These are phyloP conservation scores for Schizophyllum commune DNA, from an alignment of 1,284 basidiomycete species.

Conservation along the genomic window DNA sequence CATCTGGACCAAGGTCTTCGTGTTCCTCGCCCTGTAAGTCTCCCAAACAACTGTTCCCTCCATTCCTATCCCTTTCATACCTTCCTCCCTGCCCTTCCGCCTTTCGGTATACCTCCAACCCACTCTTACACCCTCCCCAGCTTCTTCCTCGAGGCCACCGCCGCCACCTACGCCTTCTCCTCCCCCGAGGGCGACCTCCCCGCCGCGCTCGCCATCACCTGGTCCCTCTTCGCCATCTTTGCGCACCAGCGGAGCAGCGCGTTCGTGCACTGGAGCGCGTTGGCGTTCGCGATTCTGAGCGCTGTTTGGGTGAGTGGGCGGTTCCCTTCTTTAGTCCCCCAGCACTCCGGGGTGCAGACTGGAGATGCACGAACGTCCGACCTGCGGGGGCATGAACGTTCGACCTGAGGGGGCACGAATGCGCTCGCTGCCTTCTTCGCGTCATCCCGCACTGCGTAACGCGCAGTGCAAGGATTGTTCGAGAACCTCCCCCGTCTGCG, in stretches of 20 bases:
- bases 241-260: slow-evolving; percentile 52
- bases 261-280: slow-evolving; percentile 87
- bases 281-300: slow-evolving; percentile 82
- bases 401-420: no score
- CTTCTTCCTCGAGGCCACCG: slow-evolving; percentile 91
- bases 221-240: slow-evolving; percentile 81
- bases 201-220: slow-evolving; percentile 78
- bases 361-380: no score
- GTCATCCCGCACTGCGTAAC: no score
- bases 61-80: slow-evolving; percentile 13
- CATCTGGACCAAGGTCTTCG: slow-evolving; percentile 88
- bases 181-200: slow-evolving; percentile 87
- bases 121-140: slow-evolving; percentile 23
- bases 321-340: no score
- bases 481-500: no score
- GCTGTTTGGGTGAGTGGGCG: slow-evolving; percentile 58
- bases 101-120: slow-evolving; percentile 9
- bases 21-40: slow-evolving; percentile 74
- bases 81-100: no score
- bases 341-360: no score
- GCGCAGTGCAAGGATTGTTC: no score
- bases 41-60: no score
- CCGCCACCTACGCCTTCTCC: slow-evolving; percentile 87
- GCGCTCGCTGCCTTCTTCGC: no score
- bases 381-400: no score